These are phyloP conservation scores for Aspergillus texensis DNA, from an alignment of 2,329 filamentous ascomycete species.

Conservation along the genomic window DNA sequence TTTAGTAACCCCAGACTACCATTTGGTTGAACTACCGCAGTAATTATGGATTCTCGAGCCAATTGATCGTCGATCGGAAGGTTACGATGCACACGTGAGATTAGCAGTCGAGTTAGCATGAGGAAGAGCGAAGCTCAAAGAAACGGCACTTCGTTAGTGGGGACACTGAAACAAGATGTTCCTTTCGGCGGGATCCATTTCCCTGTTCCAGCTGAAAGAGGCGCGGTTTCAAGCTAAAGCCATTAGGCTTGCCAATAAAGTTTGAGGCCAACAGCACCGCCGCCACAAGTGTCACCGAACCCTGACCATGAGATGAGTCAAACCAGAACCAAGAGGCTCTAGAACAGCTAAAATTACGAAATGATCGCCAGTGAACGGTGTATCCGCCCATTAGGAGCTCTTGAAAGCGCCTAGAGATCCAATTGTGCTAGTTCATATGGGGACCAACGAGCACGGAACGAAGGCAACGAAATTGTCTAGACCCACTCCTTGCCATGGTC, in stretches of 20 bases:
- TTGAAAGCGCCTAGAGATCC: background rate
- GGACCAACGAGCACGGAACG: background rate
- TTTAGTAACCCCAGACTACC: too few species aligned
- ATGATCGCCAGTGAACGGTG: background rate
- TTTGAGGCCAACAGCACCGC: background rate
- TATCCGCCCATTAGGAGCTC: background rate
- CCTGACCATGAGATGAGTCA: background rate
- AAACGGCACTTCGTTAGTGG: too few species aligned
- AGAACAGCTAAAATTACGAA: background rate
- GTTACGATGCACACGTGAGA: too few species aligned
- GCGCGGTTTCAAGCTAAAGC: background rate
- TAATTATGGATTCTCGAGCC: background rate
- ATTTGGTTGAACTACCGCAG: background rate
- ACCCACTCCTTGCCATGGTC: background rate
- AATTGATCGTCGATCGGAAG: background rate
- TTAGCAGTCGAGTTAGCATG: too few species aligned
- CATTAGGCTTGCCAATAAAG: background rate
- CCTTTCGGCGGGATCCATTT: background rate
- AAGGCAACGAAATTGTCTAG: background rate
- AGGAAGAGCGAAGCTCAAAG: too few species aligned
- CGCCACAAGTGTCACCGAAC: background rate
- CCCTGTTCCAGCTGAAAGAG: background rate
- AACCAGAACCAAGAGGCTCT: background rate
- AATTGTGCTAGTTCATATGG: too few species aligned
- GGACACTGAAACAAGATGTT: background rate